These are phyloP conservation scores for Hypomyces rosellus DNA, from an alignment of 2,329 filamentous ascomycete genomes.

Conservation along the genomic window DNA sequence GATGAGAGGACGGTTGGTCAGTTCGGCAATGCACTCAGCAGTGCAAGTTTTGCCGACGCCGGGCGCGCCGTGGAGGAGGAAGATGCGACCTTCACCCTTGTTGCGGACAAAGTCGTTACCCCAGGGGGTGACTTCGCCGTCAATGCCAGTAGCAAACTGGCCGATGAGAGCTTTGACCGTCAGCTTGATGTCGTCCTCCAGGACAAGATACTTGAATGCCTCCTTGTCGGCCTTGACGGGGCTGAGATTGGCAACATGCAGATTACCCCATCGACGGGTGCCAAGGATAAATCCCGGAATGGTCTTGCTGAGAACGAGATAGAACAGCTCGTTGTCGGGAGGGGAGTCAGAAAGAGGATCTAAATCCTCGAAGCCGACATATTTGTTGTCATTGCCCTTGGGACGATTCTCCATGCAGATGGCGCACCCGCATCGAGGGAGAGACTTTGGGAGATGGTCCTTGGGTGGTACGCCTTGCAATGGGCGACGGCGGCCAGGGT, in stretches of 20 bases:
- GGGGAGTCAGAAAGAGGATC: conserved; percentile 29
- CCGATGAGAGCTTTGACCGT: conserved; percentile 42
- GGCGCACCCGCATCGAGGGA: conserved; percentile 36
- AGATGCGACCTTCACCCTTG: conserved; percentile 45
- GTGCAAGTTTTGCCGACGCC: conserved; percentile 55
- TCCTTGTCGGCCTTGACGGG: conserved; percentile 39
- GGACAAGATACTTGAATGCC: conserved; percentile 44
- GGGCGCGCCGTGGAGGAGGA: conserved; percentile 46
- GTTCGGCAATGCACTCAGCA: conserved; percentile 48
- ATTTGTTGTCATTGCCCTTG: conserved; percentile 24
- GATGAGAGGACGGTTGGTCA: conserved; percentile 44
- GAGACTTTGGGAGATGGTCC: conserved; percentile 35
- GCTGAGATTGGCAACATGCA: conserved; percentile 33
- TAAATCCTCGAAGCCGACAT: conserved; percentile 35
- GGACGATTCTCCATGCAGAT: conserved; percentile 24
- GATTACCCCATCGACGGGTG: conserved; percentile 39
- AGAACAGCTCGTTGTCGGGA: conserved; percentile 38
- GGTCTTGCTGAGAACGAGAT: conserved; percentile 35
- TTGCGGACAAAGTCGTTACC: conserved; percentile 42
- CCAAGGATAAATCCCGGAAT: conserved; percentile 42
- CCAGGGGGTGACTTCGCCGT: conserved; percentile 38
- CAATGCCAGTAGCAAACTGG: conserved; percentile 35
- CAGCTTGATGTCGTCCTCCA: conserved; percentile 42
- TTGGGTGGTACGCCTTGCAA: conserved; percentile 12
- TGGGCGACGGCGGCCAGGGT: conserved; percentile 4